Percentiles rank a stretch among this genome's conserved stretches.
These are phyloP conservation scores for Cryptococcus hybrid DNA, from an alignment of 1,284 basidiomycete species.

Conservation along the genomic window DNA sequence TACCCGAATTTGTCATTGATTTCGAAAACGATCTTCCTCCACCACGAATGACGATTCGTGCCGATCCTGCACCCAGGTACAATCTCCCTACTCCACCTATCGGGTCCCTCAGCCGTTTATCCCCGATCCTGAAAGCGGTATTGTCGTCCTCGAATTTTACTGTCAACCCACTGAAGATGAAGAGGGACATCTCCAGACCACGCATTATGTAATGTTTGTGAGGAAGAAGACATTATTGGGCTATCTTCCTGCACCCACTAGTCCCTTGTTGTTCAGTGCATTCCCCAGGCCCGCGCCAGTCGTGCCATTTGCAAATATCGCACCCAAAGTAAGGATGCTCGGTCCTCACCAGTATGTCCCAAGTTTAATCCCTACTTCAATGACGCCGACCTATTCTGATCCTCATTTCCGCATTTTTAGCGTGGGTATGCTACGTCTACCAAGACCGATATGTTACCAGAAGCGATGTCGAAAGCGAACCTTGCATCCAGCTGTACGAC, in stretches of 20 bases:
- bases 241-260: conserved; percentile 40
- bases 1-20: conserved; percentile 34
- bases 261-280: conserved; percentile 25
- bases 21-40: conserved; percentile 27
- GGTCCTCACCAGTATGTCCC: conserved; percentile 24
- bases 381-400: neutral
- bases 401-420: conserved; percentile 7
- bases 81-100: conserved; percentile 35
- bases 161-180: conserved; percentile 21
- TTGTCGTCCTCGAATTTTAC: conserved; percentile 37
- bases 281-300: conserved; percentile 32
- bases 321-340: conserved; percentile 40
- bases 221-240: conserved; percentile 34
- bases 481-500: conserved; percentile 36
- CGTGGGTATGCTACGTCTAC: conserved; percentile 50
- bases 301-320: conserved; percentile 33
- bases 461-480: conserved; percentile 5
- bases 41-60: conserved; percentile 33
- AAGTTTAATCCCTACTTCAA: conserved; percentile 1
- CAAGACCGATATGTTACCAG: conserved; percentile 35
- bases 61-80: conserved; percentile 47
- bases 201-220: conserved; percentile 34
- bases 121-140: conserved; percentile 42
- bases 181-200: conserved; percentile 8
- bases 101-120: conserved; percentile 30